These are phyloP conservation scores for Monosporascus sp. DNA, from an alignment of 2,329 filamentous ascomycete species.

Conservation along the genomic window DNA sequence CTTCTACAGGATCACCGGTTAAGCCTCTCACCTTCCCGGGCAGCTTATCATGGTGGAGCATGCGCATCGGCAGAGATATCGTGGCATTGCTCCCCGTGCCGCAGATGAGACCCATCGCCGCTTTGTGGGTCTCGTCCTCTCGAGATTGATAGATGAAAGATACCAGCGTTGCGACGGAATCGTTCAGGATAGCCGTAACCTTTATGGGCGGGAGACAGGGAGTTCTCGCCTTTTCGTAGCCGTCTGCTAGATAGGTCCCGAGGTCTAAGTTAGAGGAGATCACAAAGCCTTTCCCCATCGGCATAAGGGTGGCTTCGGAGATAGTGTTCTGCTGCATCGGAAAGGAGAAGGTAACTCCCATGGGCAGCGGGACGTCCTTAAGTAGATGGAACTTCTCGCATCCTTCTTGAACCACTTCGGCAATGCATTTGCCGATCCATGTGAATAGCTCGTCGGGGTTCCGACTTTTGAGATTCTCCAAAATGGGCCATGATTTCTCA, in stretches of 20 bases:
- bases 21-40: conserved; percentile 44
- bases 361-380: conserved; percentile 44
- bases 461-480: conserved; percentile 66
- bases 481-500: conserved; percentile 71
- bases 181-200: conserved; percentile 74
- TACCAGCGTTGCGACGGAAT: conserved; percentile 73
- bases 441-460: conserved; percentile 69
- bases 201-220: conserved; percentile 57
- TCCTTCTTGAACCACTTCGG: conserved; percentile 61
- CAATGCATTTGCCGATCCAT: conserved; percentile 79
- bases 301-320: conserved; percentile 57
- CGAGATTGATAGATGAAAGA: conserved; percentile 70
- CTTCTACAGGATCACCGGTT: conserved; percentile 37
- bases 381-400: conserved; percentile 38
- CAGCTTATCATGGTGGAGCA: conserved; percentile 59
- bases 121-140: conserved; percentile 54
- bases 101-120: conserved; percentile 75
- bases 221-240: conserved; percentile 49
- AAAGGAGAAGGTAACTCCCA: conserved; percentile 68
- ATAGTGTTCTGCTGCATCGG: conserved; percentile 62
- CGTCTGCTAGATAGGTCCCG: conserved; percentile 51
- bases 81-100: conserved; percentile 81
- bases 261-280: conserved; percentile 57
- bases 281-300: conserved; percentile 68
- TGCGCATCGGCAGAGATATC: conserved; percentile 61